phyloP scores from a whole-genome alignment of 768 basidiomycete genomes.

The Lentinula aciculospora region DNA sequence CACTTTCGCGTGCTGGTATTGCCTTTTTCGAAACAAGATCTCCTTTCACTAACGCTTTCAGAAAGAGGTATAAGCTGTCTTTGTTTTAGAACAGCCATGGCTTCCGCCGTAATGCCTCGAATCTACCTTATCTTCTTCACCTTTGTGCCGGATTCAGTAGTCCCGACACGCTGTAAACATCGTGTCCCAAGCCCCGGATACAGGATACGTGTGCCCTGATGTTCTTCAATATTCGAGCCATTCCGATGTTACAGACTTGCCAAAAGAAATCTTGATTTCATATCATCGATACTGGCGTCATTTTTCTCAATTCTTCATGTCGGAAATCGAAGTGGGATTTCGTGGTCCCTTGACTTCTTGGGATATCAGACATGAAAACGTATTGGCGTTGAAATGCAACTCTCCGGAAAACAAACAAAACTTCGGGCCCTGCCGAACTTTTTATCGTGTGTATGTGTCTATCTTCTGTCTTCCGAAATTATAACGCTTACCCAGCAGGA shows the following conservation, averaged over 20 bases:
- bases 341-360: constrained; percentile 4
- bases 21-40: constrained; percentile 9
- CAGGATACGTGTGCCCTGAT: constrained; percentile 53
- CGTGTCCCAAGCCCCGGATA: constrained; percentile 64
- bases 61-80: not conserved
- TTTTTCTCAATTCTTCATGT: constrained; percentile 12
- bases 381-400: constrained; percentile 7
- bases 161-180: constrained; percentile 60
- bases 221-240: constrained; percentile 36
- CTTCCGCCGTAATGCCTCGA: constrained; percentile 1
- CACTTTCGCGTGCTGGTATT: not conserved
- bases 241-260: constrained; percentile 47
- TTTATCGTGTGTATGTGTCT: constrained; percentile 7
- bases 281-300: constrained; percentile 15
- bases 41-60: not conserved
- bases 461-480: constrained; percentile 15
- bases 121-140: constrained; percentile 48
- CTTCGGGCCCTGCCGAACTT: constrained; percentile 10
- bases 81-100: not conserved
- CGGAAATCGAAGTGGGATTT: constrained; percentile 12
- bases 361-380: constrained; percentile 5
- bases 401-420: constrained; percentile 10
- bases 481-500: constrained; percentile 21
- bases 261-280: constrained; percentile 47
- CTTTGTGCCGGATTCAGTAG: constrained; percentile 54